These are phyloP conservation scores for Trichosanthes truncata DNA, from an alignment of 306 rosid species.

Conservation along the genomic window DNA sequence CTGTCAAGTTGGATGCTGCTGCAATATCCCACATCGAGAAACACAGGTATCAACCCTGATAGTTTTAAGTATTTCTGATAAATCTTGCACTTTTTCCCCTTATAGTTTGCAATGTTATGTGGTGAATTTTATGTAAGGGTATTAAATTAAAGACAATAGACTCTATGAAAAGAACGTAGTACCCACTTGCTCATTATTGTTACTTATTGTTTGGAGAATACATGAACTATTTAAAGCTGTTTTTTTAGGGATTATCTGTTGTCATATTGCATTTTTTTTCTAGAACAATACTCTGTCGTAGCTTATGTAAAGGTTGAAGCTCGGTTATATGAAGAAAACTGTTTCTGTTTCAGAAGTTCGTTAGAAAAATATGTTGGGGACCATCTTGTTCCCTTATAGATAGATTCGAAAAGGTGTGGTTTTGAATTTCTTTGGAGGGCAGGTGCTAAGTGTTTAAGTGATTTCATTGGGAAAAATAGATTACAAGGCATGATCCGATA, in stretches of 20 bases:
- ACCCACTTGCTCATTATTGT: not conserved
- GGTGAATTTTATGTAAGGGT: not conserved
- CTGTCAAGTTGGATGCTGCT: slow-evolving; percentile 67
- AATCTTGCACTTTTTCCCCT: not conserved
- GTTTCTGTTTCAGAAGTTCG: not conserved
- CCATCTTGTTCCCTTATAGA: not conserved
- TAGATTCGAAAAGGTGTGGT: not conserved
- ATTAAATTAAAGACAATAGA: not conserved
- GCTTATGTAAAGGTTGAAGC: not conserved
- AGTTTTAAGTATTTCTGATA: not conserved
- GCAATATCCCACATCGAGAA: slow-evolving; percentile 68
- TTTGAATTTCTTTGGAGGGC: not conserved
- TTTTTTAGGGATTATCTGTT: not conserved
- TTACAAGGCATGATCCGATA: not conserved
- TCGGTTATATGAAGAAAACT: not conserved
- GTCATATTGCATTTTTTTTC: not conserved
- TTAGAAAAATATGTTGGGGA: not conserved
- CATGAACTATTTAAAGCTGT: not conserved
- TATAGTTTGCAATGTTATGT: not conserved
- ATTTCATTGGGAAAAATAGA: not conserved
- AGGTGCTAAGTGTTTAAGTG: not conserved
- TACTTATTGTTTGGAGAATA: not conserved
- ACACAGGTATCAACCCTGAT: slow-evolving; percentile 40
- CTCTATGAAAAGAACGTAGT: not conserved
- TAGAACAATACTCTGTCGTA: not conserved